Evolutionary conservation across 176 grass and related monocot genomes (phyloP), one percentile per base, ranked within the genome.

Genomic region (Aegilops longissima): DNA sequence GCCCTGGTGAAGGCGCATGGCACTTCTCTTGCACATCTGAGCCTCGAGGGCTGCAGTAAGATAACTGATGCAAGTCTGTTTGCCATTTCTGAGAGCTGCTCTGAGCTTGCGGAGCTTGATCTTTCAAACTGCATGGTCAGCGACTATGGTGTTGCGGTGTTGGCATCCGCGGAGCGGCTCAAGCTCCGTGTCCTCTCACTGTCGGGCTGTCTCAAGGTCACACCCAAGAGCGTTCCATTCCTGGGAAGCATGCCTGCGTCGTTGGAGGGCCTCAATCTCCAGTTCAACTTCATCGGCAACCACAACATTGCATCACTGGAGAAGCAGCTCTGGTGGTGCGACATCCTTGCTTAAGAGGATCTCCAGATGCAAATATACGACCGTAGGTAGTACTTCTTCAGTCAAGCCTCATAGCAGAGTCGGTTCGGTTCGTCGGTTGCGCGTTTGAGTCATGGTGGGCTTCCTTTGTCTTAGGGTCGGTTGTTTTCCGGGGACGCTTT

Each of bases 31-130:
- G 79, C 84, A 77, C 86, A 83, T 47, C 90, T 99, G 63, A 93
- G 92, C 70, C 90, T 99, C 17, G 94, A 99, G 77, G 94, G 97
- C 13, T 99, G 97, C 88, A 96, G 87, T 14, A 94, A 94, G 85
- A 82, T 99, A 59, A 94, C 94, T 11, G 94, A 99, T 89, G 90
- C 84, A 70, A 96, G 88, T 64, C 79, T 96, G 12, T 81, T 93
- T 66, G 92, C 88, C 61, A 91, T 99, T 47, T 91, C 88, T 12
- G 90, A 97, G 75, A 81, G 80, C 12, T 99, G 97, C 70, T 72
- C 33, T 20, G 82, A 87, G 61, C 94, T 99, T 6, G 90, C 90
- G 4, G 92, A 99, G 62, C 92, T 99, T 47, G 97, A 99, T 90
- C 83, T 96, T 58, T 99, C 97, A 23, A 92, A 90, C 59, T 93